Evolutionary conservation across 169 alveolate genomes (phyloP).

Genomic region (Eimeria sp.): DNA sequence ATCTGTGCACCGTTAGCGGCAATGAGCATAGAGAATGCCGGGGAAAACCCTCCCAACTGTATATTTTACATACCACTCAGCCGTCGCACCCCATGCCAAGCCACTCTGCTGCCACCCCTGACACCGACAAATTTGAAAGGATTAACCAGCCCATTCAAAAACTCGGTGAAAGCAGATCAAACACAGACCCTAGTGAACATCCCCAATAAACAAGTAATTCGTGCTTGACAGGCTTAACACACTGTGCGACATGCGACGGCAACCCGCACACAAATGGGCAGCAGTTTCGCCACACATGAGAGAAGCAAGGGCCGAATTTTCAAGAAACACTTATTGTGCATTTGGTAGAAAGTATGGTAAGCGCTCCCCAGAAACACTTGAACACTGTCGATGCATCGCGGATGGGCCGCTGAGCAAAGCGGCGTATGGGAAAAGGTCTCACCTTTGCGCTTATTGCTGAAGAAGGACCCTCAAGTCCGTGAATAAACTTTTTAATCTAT

Average conservation of each 20-base stretch:
- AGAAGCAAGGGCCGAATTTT: background rate
- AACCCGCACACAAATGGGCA: background rate
- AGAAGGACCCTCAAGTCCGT: background rate
- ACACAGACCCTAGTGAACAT: background rate
- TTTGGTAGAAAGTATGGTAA: background rate
- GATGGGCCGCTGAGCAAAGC: constrained; percentile 24
- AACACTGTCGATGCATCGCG: background rate
- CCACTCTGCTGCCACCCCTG: background rate
- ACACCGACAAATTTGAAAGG: background rate
- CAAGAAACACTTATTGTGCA: background rate
- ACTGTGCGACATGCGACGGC: background rate
- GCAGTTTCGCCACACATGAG: background rate
- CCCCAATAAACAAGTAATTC: background rate
- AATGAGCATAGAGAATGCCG: background rate
- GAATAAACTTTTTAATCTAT: background rate
- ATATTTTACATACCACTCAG: background rate
- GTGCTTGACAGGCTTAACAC: background rate
- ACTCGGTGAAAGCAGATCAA: background rate
- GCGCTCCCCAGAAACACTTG: background rate
- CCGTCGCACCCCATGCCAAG: background rate
- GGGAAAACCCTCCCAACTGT: background rate
- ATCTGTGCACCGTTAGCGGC: background rate
- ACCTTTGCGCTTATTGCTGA: background rate
- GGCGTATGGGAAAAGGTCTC: background rate
- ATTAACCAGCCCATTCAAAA: background rate